These are phyloP conservation scores for Pilasporangium apinafurcum DNA, from an alignment of 352 stramenopile genomes.

Conservation along the genomic window DNA sequence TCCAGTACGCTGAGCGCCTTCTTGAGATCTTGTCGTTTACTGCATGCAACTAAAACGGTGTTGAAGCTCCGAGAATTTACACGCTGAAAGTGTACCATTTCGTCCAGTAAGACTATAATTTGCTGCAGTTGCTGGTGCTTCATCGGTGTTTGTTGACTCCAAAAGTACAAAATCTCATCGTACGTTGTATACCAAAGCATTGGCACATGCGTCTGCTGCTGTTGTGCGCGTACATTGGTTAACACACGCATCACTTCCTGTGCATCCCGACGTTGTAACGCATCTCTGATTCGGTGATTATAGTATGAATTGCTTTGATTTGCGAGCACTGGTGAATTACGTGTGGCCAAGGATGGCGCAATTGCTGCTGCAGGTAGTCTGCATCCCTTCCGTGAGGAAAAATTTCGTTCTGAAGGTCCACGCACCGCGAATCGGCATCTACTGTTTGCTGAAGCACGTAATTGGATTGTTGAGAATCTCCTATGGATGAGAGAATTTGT, in stretches of 20 bases:
- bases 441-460: no score
- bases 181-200: slow-evolving; percentile 42
- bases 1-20: slow-evolving; percentile 27
- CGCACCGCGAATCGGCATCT: no score
- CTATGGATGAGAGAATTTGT: no score
- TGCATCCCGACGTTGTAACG: slow-evolving; percentile 20
- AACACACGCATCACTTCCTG: slow-evolving; percentile 18
- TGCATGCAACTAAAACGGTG: slow-evolving; percentile 64
- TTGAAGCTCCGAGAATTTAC: slow-evolving; percentile 53
- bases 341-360: no score
- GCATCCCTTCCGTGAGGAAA: no score
- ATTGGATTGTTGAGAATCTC: no score
- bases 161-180: slow-evolving; percentile 48
- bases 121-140: no score
- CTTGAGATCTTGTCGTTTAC: slow-evolving; percentile 28
- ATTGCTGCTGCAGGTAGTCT: no score
- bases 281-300: slow-evolving; percentile 26
- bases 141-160: slow-evolving; percentile 27
- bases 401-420: no score
- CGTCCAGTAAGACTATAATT: slow-evolving; percentile 41
- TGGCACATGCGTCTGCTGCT: slow-evolving; percentile 9
- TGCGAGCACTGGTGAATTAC: no score
- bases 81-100: slow-evolving; percentile 31
- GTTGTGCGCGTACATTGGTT: not conserved
- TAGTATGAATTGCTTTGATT: slow-evolving; percentile 35